A percentile compares a stretch with the other conserved stretches of the same genome.
Evolutionary conservation across 2,329 filamentous ascomycete species (phyloP).

Genomic region (Pyricularia pennisetigena): DNA sequence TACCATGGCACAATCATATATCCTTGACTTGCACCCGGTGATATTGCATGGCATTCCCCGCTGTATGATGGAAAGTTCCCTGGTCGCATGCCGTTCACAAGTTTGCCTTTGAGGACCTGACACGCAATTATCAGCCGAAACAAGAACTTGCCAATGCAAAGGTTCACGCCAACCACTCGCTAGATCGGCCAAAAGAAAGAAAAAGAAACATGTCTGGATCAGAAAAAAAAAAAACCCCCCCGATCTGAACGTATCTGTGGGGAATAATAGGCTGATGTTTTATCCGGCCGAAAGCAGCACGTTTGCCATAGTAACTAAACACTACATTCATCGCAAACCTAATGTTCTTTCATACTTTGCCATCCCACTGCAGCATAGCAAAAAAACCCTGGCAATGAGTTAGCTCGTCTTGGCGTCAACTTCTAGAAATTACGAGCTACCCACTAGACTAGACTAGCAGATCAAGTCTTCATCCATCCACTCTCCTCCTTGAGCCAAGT

Average conservation of each 20-base stretch:
- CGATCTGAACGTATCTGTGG: background rate
- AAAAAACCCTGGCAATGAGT: too few species aligned
- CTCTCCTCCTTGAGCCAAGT: conserved; percentile 27
- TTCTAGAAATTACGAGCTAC: too few species aligned
- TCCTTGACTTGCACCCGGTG: too few species aligned
- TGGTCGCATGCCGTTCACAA: too few species aligned
- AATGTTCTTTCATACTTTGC: too few species aligned
- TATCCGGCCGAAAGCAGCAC: background rate
- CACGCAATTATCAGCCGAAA: background rate
- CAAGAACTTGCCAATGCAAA: background rate
- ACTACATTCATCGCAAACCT: too few species aligned
- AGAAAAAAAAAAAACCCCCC: too few species aligned
- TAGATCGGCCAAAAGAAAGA: background rate
- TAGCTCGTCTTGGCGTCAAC: too few species aligned
- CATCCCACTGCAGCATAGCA: too few species aligned
- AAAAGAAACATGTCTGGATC: background rate
- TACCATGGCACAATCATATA: too few species aligned
- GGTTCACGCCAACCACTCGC: background rate
- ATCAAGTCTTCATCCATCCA: conserved; percentile 9
- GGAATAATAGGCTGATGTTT: background rate
- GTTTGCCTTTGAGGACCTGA: background rate
- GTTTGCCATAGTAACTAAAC: background rate
- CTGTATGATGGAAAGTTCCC: too few species aligned
- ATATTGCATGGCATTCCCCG: too few species aligned
- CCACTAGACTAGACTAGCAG: background rate